Percentiles rank a stretch among this genome's conserved stretches.
These are phyloP conservation scores for Uncinocarpus reesii DNA, from an alignment of 2,329 filamentous ascomycete genomes.

Conservation along the genomic window DNA sequence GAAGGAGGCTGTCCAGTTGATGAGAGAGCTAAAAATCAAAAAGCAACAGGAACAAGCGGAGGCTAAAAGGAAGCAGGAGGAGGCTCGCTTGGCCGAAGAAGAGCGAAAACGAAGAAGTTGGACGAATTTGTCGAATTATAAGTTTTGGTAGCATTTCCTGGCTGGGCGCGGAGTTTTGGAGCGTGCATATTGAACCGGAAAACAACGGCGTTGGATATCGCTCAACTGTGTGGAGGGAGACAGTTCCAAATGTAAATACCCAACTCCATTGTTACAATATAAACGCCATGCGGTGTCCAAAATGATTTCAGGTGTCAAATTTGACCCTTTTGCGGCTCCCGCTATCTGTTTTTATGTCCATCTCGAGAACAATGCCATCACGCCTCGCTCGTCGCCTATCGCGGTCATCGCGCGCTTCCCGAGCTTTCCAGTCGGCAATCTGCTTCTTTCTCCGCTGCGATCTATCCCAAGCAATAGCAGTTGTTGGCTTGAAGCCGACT, in stretches of 20 bases:
- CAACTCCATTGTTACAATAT: constrained; percentile 10
- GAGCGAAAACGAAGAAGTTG: constrained; percentile 36
- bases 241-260: constrained; percentile 7
- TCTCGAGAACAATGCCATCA: constrained; percentile 22
- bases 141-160: constrained; percentile 34
- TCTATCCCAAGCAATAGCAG: constrained; percentile 48
- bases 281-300: background rate
- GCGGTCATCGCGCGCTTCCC: constrained; percentile 50
- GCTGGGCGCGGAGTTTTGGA: constrained; percentile 6
- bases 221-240: background rate
- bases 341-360: constrained; percentile 22
- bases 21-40: constrained; percentile 61
- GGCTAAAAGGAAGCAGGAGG: constrained; percentile 28
- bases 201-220: background rate
- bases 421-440: constrained; percentile 48
- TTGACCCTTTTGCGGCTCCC: constrained; percentile 34
- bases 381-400: constrained; percentile 47
- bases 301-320: constrained; percentile 25
- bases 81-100: constrained; percentile 27
- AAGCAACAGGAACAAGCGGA: constrained; percentile 44
- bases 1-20: constrained; percentile 73
- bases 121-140: constrained; percentile 37
- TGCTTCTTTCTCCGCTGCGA: constrained; percentile 49
- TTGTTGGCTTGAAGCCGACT: constrained; percentile 52
- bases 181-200: constrained; percentile 6